phyloP scores from a whole-genome alignment of 768 basidiomycete species.

The Amanita polypyramis region DNA sequence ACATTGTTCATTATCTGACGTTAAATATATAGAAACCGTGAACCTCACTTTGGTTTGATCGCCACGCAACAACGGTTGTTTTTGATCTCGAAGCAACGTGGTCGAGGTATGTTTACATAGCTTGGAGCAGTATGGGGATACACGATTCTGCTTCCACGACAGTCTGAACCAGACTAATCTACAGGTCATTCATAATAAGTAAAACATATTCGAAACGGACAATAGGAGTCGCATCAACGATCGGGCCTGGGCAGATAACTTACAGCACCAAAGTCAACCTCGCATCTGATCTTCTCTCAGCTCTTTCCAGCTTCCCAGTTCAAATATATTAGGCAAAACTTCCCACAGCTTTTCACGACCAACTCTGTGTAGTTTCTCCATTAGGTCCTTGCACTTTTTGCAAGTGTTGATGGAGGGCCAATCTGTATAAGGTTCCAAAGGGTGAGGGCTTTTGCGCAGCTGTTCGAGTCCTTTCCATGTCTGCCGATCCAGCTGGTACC shows the following conservation, averaged over 20 bases:
- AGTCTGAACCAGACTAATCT: too few species aligned
- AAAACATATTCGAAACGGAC: not conserved
- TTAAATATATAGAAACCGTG: too few species aligned
- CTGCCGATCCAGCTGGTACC: slow-evolving; percentile 17
- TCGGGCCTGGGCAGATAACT: not conserved
- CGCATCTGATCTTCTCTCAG: slow-evolving; percentile 21
- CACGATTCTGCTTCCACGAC: too few species aligned
- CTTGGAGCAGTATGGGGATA: too few species aligned
- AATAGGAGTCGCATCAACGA: not conserved
- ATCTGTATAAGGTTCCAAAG: slow-evolving; percentile 25
- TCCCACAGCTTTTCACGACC: slow-evolving; percentile 30
- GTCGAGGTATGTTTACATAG: too few species aligned
- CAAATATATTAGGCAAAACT: slow-evolving; percentile 24
- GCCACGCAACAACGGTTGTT: too few species aligned
- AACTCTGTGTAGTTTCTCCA: slow-evolving; percentile 20
- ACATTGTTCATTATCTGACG: too few species aligned
- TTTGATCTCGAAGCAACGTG: too few species aligned
- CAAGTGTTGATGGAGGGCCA: slow-evolving; percentile 25
- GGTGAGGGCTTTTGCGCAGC: slow-evolving; percentile 25
- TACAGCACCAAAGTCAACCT: slow-evolving; percentile 1
- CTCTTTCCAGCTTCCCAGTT: slow-evolving; percentile 28
- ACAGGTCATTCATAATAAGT: not conserved
- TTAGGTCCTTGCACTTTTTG: slow-evolving; percentile 18
- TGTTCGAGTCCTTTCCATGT: slow-evolving; percentile 23
- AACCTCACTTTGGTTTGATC: too few species aligned